Evolutionary conservation across 2,329 filamentous ascomycete species (phyloP), one percentile per base, ranked within the genome.

Genomic region (Cordyceps farinosa): DNA sequence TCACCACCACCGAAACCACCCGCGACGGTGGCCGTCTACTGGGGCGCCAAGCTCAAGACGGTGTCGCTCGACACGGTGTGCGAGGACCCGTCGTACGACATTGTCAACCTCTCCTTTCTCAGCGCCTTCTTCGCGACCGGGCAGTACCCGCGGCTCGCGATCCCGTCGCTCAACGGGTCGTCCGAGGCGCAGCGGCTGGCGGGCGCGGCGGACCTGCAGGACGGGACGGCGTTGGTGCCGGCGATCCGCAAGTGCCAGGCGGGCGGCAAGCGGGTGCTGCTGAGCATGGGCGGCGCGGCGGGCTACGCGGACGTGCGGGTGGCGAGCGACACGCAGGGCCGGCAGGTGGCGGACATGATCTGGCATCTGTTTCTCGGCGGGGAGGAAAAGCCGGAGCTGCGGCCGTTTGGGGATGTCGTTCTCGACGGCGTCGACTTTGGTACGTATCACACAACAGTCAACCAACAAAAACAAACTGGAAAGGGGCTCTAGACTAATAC

Each of bases 341-440:
- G 77, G 29, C 71, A 77, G 3, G 82, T 83, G 8, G 89, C 88
- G 0, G 75, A 87, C 58, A 79, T 82, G 10, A 74, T 91, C 63
- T 92, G 89, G 89, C 78, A 83, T 55, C 86, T 86, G 59, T 91
- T 90, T 71, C 88, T 88, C 2, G 70, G 72, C 6, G 70, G 73
- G 51, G 68, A 73, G 30, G 75, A 74, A n/a, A 76, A 74, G 34
- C 74, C 72, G 1, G 76, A 76, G 5, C 80, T 84, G 61, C 84
- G 89, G n/a, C 89, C 89, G 0, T 92, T 92, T 71, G 87, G 87
- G 55, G 73, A 76, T n/a, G 84, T 85, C 8, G 78, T 83, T 13
- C 75, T 92, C 45, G 88, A 92, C 71, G 89, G 89, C 2, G 90
- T 91, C 72, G 89, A 92, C 73, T 84, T 91, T 66, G 67, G 67